phyloP scores from a whole-genome alignment of 1,284 basidiomycete genomes.

The Vanrija humicola region DNA sequence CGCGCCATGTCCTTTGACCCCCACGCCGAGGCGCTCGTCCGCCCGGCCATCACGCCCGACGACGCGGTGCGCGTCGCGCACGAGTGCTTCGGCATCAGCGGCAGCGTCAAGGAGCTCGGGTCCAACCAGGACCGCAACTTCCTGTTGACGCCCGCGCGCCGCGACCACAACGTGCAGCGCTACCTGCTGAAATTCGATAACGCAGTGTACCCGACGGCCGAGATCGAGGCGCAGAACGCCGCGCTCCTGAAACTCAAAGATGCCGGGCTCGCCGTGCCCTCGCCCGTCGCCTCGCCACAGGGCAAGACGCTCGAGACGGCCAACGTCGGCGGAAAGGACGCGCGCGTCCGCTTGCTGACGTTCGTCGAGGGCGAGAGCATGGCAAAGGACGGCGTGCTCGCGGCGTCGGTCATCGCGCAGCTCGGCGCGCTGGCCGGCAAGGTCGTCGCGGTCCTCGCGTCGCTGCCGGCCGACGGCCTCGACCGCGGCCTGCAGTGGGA shows the following conservation, averaged over 20 bases:
- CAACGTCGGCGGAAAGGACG: not conserved
- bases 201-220: constrained; percentile 1
- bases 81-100: not conserved
- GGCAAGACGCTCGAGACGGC: not conserved
- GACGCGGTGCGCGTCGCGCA: constrained; percentile 4
- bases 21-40: constrained; percentile 5
- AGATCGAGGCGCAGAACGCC: constrained; percentile 11
- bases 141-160: not conserved
- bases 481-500: constrained; percentile 15
- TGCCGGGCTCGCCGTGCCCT: not conserved
- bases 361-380: constrained; percentile 9
- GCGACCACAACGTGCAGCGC: not conserved
- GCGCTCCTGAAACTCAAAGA: not conserved
- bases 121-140: constrained; percentile 15
- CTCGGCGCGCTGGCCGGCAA: constrained; percentile 6
- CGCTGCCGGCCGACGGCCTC: not conserved
- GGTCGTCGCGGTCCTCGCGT: not conserved
- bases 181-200: constrained; percentile 17
- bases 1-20: constrained; percentile 3
- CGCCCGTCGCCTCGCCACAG: not conserved
- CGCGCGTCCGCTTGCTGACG: constrained; percentile 5
- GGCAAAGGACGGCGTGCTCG: constrained; percentile 7
- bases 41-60: not conserved
- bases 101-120: constrained; percentile 8
- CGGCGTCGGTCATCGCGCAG: not conserved